Evolutionary conservation across 2,329 filamentous ascomycete genomes (phyloP).

Genomic region (Colletotrichum tropicale): DNA sequence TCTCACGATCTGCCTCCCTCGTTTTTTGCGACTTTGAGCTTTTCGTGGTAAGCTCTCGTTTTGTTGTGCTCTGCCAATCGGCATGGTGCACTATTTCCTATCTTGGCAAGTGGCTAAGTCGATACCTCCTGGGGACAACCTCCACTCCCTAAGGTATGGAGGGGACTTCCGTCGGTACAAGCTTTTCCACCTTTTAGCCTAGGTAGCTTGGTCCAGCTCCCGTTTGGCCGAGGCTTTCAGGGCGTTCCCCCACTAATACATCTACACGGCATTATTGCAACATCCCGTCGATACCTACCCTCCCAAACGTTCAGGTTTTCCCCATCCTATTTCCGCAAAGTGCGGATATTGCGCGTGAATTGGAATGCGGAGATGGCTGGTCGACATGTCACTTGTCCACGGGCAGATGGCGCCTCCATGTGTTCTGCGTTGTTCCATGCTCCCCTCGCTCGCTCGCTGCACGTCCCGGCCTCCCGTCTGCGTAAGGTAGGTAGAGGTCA

Average conservation of each 20-base stretch:
- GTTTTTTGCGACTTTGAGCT: too few relatives aligned
- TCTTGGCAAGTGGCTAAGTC: background rate
- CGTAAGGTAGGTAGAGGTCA: background rate
- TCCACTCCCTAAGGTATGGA: background rate
- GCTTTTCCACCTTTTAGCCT: background rate
- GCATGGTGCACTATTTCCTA: constrained; percentile 1
- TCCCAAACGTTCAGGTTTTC: background rate
- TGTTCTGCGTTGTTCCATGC: background rate
- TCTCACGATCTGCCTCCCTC: too few relatives aligned
- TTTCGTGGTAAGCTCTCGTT: too few relatives aligned
- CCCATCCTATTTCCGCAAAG: background rate
- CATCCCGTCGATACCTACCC: background rate
- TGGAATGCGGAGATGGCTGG: background rate
- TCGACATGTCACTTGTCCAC: background rate
- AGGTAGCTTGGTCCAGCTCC: background rate
- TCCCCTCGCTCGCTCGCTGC: background rate
- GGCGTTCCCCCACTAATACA: background rate
- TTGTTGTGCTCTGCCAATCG: too few relatives aligned
- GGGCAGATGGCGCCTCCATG: background rate
- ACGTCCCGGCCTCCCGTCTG: background rate
- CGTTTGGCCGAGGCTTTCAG: constrained; percentile 6
- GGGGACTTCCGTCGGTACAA: background rate
- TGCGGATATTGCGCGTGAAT: background rate
- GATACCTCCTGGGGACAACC: background rate
- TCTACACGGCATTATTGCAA: background rate